Conservation (phyloP, 1,284 basidiomycete species). For the Ceratobasidium theobromae region DNA sequence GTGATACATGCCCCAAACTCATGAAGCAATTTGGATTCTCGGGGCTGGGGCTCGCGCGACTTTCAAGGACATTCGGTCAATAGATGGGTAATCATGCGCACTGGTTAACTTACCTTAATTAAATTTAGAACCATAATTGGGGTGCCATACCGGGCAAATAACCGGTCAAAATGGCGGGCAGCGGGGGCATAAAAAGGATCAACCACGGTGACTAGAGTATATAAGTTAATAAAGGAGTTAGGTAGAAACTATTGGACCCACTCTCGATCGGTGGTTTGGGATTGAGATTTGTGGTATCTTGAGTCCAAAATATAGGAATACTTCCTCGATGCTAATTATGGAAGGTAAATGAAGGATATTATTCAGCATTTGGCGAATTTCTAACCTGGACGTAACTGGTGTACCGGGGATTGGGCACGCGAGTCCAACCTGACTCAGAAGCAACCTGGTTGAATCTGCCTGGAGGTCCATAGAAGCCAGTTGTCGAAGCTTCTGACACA, state of each 20-base stretch:
- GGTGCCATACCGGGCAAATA: constrained; percentile 87
- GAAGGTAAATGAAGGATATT: not conserved
- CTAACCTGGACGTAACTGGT: constrained; percentile 89
- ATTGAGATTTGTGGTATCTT: constrained; percentile 87
- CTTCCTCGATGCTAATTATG: constrained; percentile 80
- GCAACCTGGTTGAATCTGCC: constrained; percentile 24
- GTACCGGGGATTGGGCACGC: constrained; percentile 75
- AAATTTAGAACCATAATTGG: constrained; percentile 95
- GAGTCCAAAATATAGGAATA: constrained; percentile 95
- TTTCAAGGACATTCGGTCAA: constrained; percentile 39
- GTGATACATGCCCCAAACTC: constrained; percentile 92
- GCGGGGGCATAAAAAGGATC: constrained; percentile 97
- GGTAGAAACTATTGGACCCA: constrained; percentile 48
- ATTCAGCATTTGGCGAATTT: not conserved
- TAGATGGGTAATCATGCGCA: not conserved
- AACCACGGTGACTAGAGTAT: constrained; percentile 75
- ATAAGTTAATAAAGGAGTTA: not conserved
- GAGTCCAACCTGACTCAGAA: constrained; percentile 28
- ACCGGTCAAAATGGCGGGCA: constrained; percentile 89
- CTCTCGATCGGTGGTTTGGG: constrained; percentile 95
- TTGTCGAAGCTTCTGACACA: constrained; percentile 91
- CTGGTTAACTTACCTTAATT: constrained; percentile 76
- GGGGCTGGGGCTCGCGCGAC: constrained; percentile 64
- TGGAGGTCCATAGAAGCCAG: constrained; percentile 76
- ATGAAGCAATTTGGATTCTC: constrained; percentile 90